Evolutionary conservation across 208 protist species (phyloP).

Genomic region (Leishmania aethiopica): DNA sequence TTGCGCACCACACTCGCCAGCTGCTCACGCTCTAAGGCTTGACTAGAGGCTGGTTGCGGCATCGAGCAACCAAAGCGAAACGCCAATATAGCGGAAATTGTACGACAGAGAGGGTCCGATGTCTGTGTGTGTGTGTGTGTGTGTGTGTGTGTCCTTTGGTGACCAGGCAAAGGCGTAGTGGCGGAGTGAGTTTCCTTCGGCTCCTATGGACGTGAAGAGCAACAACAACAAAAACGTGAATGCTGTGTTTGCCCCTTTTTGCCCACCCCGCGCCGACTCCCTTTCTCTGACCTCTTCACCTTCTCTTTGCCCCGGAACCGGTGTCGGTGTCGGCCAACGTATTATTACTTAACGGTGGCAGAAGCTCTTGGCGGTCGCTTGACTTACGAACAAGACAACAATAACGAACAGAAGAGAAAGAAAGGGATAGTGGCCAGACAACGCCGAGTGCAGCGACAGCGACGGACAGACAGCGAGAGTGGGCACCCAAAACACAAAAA

Average conservation of each 20-base stretch:
- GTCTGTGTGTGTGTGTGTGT: neutral
- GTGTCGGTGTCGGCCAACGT: neutral
- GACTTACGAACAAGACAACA: neutral
- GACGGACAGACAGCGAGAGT: neutral
- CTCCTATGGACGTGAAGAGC: neutral
- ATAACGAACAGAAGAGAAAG: conserved; percentile 5
- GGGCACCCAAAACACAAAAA: neutral
- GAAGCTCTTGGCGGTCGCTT: neutral
- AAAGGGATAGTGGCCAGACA: neutral
- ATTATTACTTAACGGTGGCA: neutral
- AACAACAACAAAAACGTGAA: neutral
- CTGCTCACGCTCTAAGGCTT: conserved; percentile 35
- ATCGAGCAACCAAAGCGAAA: neutral
- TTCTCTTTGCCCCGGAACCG: neutral
- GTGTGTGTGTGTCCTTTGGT: neutral
- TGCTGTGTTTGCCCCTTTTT: neutral
- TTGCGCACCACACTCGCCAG: conserved; percentile 35
- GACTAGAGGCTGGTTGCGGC: conserved; percentile 11
- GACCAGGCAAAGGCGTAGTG: neutral
- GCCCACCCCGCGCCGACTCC: neutral
- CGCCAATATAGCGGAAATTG: neutral
- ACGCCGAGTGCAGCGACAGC: neutral
- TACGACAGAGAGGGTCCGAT: neutral
- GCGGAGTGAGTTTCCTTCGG: neutral
- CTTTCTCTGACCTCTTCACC: neutral